Evolutionary conservation across 2,329 filamentous ascomycete species (phyloP).

Genomic region (Trematosphaeria pertusa): DNA sequence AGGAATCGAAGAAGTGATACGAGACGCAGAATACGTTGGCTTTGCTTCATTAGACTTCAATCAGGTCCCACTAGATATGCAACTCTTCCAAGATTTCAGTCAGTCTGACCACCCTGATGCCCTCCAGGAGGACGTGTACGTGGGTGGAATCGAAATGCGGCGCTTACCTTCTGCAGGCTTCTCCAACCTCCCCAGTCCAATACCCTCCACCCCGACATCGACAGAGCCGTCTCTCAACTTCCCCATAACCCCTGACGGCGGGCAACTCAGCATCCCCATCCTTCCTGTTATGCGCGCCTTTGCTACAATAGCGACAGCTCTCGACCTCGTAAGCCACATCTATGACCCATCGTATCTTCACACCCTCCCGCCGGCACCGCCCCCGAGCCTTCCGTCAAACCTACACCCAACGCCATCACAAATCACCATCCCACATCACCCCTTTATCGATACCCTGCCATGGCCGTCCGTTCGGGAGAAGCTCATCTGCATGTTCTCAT

Average conservation of each 20-base stretch:
- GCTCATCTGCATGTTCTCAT: conserved; percentile 59
- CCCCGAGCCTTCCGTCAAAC: conserved; percentile 30
- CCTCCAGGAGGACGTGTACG: background rate
- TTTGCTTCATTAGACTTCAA: conserved; percentile 18
- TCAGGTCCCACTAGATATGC: conserved; percentile 20
- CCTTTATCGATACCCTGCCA: conserved; percentile 63
- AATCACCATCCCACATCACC: conserved; percentile 61
- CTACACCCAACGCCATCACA: conserved; percentile 62
- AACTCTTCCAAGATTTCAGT: conserved; percentile 21
- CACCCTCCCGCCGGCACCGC: conserved; percentile 18
- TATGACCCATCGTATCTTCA: conserved; percentile 23
- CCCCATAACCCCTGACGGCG: conserved; percentile 20
- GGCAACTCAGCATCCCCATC: conserved; percentile 46
- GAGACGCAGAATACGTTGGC: conserved; percentile 4
- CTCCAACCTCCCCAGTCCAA: conserved; percentile 9
- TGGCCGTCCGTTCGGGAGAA: conserved; percentile 61
- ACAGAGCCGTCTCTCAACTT: conserved; percentile 7
- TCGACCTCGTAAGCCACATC: conserved; percentile 19
- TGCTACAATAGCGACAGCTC: conserved; percentile 16
- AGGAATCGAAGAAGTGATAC: conserved; percentile 15
- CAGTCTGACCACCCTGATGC: background rate
- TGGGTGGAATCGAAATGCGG: background rate
- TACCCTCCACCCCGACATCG: conserved; percentile 2
- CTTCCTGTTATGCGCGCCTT: conserved; percentile 39
- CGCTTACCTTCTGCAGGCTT: conserved; percentile 3